These are phyloP conservation scores for Botrytis squamosa DNA, from an alignment of 2,329 filamentous ascomycete species.

Conservation along the genomic window DNA sequence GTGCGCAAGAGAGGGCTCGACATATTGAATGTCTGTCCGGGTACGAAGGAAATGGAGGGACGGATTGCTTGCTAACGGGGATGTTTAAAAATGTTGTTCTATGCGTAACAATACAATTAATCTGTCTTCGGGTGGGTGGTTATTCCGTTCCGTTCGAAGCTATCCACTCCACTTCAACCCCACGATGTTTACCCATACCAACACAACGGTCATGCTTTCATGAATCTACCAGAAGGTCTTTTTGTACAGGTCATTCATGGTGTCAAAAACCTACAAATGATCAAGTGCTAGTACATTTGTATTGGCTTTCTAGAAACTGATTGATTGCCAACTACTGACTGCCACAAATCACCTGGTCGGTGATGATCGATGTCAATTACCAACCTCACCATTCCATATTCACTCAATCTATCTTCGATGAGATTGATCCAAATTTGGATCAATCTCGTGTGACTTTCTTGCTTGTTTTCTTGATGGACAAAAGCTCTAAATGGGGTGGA, in stretches of 20 bases:
- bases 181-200: not conserved
- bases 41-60: not conserved
- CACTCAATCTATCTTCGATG: not conserved
- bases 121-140: not conserved
- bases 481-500: not conserved
- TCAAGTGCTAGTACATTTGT: not conserved
- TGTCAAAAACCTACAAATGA: too few species aligned
- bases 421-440: too few species aligned
- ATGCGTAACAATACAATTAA: not conserved
- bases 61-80: not conserved
- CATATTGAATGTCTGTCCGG: constrained; percentile 15
- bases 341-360: not conserved
- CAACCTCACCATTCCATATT: not conserved
- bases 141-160: not conserved
- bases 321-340: not conserved
- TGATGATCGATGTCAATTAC: not conserved
- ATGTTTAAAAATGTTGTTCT: not conserved
- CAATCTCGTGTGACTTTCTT: too few species aligned
- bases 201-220: not conserved
- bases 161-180: not conserved
- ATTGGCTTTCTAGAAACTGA: not conserved
- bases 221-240: not conserved
- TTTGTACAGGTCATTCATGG: not conserved
- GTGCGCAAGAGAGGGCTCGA: constrained; percentile 18
- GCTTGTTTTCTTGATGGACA: not conserved